Percentiles rank a stretch among this genome's conserved stretches.
Conservation (phyloP, 768 basidiomycete species). For the Tephrocybe sp. region DNA sequence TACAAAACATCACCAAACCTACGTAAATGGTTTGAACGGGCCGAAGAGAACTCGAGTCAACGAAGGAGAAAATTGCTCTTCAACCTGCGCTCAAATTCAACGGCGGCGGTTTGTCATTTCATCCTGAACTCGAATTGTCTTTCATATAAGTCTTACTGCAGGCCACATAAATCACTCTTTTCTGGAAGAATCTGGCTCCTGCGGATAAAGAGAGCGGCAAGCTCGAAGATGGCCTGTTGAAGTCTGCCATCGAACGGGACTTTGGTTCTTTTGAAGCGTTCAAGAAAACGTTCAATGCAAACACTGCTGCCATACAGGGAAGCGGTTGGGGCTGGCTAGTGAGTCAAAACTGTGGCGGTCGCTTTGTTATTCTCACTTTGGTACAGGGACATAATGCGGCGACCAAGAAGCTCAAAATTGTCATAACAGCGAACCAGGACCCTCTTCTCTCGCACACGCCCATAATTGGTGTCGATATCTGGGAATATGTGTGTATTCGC, state of each 20-base stretch:
- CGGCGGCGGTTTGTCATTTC: constrained; percentile 69
- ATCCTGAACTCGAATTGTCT: background rate
- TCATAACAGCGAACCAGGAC: constrained; percentile 96
- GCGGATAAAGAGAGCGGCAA: constrained; percentile 59
- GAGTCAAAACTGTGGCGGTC: constrained; percentile 19
- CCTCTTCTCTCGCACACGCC: constrained; percentile 80
- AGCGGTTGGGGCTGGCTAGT: constrained; percentile 99
- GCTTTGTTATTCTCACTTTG: background rate
- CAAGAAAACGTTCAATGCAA: constrained; percentile 84
- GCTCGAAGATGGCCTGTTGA: constrained; percentile 65
- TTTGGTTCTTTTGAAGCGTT: constrained; percentile 89
- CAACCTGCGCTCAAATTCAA: constrained; percentile 96
- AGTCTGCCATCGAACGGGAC: constrained; percentile 71
- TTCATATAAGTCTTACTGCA: constrained; percentile 24
- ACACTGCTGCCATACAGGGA: constrained; percentile 91
- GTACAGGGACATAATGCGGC: constrained; percentile 69
- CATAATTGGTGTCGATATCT: constrained; percentile 95
- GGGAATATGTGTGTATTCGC: constrained; percentile 91
- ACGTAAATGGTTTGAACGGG: constrained; percentile 93
- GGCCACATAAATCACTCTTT: constrained; percentile 95
- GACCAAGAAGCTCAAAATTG: constrained; percentile 79
- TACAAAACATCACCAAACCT: constrained; percentile 87
- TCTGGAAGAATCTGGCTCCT: constrained; percentile 98
- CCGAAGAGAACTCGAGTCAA: constrained; percentile 76
- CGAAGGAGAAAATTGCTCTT: constrained; percentile 77